These are phyloP conservation scores for Clavispora fructus DNA, from an alignment of 805 yeast species.

Conservation along the genomic window DNA sequence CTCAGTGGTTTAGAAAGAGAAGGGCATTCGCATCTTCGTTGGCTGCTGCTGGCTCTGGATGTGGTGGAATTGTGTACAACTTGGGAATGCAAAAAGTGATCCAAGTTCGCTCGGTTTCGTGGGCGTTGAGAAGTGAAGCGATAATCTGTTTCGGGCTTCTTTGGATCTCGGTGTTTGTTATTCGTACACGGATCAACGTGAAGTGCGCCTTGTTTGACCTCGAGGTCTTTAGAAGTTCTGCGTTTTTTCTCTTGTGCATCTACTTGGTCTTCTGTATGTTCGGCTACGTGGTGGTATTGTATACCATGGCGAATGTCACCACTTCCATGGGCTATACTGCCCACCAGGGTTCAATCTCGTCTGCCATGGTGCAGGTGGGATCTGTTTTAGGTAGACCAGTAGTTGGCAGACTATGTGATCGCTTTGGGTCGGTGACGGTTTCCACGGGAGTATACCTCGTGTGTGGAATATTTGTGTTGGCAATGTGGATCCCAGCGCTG, in stretches of 20 bases:
- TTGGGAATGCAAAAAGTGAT: constrained; percentile 38
- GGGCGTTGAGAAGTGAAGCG: constrained; percentile 48
- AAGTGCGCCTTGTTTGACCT: constrained; percentile 35
- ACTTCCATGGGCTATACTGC: constrained; percentile 53
- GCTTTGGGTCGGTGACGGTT: constrained; percentile 47
- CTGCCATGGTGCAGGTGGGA: constrained; percentile 59
- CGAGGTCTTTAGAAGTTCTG: constrained; percentile 32
- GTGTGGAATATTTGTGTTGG: constrained; percentile 26
- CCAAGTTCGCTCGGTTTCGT: constrained; percentile 30
- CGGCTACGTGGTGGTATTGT: constrained; percentile 57
- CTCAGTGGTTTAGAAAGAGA: constrained; percentile 65
- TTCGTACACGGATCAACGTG: constrained; percentile 15
- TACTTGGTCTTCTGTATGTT: constrained; percentile 47
- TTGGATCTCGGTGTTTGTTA: constrained; percentile 10
- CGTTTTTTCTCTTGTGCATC: constrained; percentile 37
- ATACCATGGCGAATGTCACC: constrained; percentile 56
- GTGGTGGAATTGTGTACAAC: constrained; percentile 49
- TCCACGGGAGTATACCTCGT: constrained; percentile 21
- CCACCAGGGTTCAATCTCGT: constrained; percentile 50
- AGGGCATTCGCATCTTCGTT: constrained; percentile 54
- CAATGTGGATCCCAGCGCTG: constrained; percentile 39
- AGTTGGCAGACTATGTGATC: constrained; percentile 48
- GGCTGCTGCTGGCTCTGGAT: constrained; percentile 43
- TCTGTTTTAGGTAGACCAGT: constrained; percentile 51
- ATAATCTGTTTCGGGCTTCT: constrained; percentile 12